Percentiles rank a stretch among this genome's conserved stretches.
Conservation (phyloP, 2,329 filamentous ascomycete genomes). For the Ceratocystis albifundus region DNA sequence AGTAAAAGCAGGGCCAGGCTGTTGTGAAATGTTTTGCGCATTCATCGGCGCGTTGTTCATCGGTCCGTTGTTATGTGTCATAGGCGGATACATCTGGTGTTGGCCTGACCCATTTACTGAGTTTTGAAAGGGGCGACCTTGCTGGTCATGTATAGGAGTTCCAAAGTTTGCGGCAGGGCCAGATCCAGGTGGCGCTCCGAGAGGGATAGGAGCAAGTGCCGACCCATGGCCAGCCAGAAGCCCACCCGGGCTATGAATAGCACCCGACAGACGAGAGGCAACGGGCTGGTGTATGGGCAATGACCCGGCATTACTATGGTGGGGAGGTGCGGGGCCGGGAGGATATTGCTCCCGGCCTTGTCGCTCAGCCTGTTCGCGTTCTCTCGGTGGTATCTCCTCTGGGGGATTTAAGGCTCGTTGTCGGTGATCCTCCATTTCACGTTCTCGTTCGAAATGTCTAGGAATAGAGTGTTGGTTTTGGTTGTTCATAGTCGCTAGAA, state of each 20-base stretch:
- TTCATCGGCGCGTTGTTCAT: constrained; percentile 42
- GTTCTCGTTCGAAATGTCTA: constrained; percentile 39
- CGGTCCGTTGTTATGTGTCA: constrained; percentile 40
- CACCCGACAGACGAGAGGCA: constrained; percentile 64
- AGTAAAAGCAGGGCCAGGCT: constrained; percentile 3
- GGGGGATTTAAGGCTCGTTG: constrained; percentile 38
- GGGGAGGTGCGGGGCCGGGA: constrained; percentile 60
- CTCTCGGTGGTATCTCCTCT: constrained; percentile 38
- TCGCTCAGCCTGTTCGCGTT: constrained; percentile 39
- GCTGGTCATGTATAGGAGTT: constrained; percentile 43
- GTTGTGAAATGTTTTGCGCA: constrained; percentile 46
- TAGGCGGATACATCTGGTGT: constrained; percentile 48
- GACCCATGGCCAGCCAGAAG: constrained; percentile 64
- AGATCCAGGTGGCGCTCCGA: constrained; percentile 42
- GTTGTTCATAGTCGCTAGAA: constrained; percentile 36
- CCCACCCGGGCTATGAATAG: constrained; percentile 86
- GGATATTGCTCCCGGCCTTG: constrained; percentile 57
- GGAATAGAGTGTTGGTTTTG: constrained; percentile 34
- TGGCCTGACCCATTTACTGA: constrained; percentile 36
- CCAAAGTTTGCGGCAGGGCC: constrained; percentile 38
- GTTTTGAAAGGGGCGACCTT: constrained; percentile 42
- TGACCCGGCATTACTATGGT: constrained; percentile 78
- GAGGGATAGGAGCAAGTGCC: constrained; percentile 41
- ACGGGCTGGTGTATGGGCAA: constrained; percentile 92
- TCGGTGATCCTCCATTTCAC: constrained; percentile 38